These are phyloP conservation scores for Fusarium clavum DNA, from an alignment of 2,329 filamentous ascomycete species.

Conservation along the genomic window DNA sequence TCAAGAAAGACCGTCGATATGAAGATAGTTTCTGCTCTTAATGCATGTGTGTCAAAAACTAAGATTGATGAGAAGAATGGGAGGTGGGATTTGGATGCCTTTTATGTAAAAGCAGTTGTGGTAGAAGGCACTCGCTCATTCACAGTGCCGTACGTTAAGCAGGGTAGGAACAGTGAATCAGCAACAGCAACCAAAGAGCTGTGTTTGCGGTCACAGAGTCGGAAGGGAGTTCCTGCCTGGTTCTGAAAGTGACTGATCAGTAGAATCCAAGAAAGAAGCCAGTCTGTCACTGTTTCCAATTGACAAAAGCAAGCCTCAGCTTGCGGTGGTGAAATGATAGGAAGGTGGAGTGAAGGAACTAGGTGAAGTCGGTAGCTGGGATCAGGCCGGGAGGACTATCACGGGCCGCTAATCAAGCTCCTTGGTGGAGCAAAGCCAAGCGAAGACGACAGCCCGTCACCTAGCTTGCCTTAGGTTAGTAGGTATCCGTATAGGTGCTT, in stretches of 20 bases:
- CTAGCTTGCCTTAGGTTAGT: not conserved
- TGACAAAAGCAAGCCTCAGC: slow-evolving; percentile 2
- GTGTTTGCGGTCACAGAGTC: slow-evolving; percentile 2
- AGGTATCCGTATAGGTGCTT: not conserved
- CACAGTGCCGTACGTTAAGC: not conserved
- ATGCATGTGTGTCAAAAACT: not conserved
- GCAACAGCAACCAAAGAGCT: not conserved
- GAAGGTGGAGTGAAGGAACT: not conserved
- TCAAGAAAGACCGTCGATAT: not conserved
- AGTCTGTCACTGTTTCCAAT: not conserved
- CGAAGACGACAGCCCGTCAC: not conserved
- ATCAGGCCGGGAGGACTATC: slow-evolving; percentile 11
- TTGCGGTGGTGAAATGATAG: not conserved
- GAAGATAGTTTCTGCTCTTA: not conserved
- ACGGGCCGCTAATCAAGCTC: slow-evolving; percentile 15
- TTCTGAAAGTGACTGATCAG: not conserved
- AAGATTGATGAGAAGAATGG: not conserved
- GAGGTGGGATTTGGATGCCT: not conserved
- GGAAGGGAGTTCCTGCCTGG: not conserved
- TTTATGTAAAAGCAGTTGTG: slow-evolving; percentile 14
- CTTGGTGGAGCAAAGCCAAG: slow-evolving; percentile 25
- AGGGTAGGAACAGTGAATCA: slow-evolving; percentile 5
- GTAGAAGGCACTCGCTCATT: not conserved
- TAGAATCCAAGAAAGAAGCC: not conserved
- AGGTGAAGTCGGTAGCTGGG: not conserved